phyloP scores from a whole-genome alignment of 768 basidiomycete genomes.

The Rhodosporidiobolus odoratus region DNA sequence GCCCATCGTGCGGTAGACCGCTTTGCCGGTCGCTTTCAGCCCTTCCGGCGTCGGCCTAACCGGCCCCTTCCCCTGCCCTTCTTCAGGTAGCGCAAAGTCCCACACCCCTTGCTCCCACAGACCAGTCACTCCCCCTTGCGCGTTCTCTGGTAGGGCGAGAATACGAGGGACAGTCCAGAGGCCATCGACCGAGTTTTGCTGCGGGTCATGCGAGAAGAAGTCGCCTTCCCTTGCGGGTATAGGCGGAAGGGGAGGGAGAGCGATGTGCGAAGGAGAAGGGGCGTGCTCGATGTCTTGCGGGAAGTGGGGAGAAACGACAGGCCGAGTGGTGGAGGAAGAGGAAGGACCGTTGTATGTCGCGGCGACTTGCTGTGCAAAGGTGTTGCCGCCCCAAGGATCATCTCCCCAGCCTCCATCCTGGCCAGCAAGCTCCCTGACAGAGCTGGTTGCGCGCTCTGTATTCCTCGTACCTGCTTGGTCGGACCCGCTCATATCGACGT shows the following conservation, averaged over 20 bases:
- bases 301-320: background rate
- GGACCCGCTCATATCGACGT: background rate
- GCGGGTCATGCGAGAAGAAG: background rate
- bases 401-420: background rate
- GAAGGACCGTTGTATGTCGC: background rate
- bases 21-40: background rate
- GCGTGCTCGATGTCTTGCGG: background rate
- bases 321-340: background rate
- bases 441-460: background rate
- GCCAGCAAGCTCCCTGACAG: background rate
- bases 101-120: conserved; percentile 4
- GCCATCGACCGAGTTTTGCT: background rate
- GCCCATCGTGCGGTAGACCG: conserved; percentile 10
- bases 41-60: background rate
- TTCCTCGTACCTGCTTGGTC: background rate
- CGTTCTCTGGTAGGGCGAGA: background rate
- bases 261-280: background rate
- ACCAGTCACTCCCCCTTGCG: background rate
- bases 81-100: conserved; percentile 18
- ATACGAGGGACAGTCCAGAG: conserved; percentile 11
- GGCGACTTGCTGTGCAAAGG: background rate
- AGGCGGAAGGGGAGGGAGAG: background rate
- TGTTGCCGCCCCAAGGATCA: background rate
- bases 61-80: background rate
- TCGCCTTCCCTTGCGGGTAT: background rate